Conservation (phyloP, 2,329 filamentous ascomycete genomes). For the Phaeomoniella chlamydospora region DNA sequence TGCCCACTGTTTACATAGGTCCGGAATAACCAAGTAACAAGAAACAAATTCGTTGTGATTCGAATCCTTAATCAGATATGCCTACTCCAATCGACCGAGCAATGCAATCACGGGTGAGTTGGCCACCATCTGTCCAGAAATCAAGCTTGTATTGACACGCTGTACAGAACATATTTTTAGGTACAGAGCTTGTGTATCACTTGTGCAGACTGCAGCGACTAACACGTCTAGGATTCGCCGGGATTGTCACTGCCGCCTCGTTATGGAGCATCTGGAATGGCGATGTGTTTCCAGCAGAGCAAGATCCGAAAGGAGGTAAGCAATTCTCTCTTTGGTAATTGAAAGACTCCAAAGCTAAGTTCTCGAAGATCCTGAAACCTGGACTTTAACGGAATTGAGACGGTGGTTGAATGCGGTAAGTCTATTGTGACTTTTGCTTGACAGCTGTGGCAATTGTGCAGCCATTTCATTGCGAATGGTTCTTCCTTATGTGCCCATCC, state of each 20-base stretch:
- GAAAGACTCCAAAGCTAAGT: too few relatives aligned
- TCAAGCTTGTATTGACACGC: too few relatives aligned
- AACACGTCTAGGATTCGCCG: slow-evolving; percentile 57
- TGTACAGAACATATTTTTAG: too few relatives aligned
- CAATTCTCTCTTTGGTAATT: slow-evolving; percentile 17
- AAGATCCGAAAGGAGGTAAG: slow-evolving; percentile 65
- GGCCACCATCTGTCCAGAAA: neutral
- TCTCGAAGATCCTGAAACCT: slow-evolving; percentile 42
- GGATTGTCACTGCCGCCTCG: slow-evolving; percentile 66
- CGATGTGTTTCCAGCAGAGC: slow-evolving; percentile 62
- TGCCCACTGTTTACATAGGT: too few relatives aligned
- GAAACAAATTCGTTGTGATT: too few relatives aligned
- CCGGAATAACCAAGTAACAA: too few relatives aligned
- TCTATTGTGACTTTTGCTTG: neutral
- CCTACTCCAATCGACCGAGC: slow-evolving; percentile 55
- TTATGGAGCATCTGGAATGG: slow-evolving; percentile 75
- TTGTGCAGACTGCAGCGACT: too few relatives aligned
- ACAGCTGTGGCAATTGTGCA: slow-evolving; percentile 1
- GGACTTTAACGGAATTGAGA: slow-evolving; percentile 68
- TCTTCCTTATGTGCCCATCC: too few relatives aligned
- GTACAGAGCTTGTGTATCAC: too few relatives aligned
- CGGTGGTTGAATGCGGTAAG: slow-evolving; percentile 64
- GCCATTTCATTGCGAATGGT: too few relatives aligned
- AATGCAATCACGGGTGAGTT: slow-evolving; percentile 52
- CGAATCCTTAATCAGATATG: slow-evolving; percentile 35